Base-by-base conservation (phyloP, 2,329 filamentous ascomycete species). In the Helotiales sp. region DNA sequence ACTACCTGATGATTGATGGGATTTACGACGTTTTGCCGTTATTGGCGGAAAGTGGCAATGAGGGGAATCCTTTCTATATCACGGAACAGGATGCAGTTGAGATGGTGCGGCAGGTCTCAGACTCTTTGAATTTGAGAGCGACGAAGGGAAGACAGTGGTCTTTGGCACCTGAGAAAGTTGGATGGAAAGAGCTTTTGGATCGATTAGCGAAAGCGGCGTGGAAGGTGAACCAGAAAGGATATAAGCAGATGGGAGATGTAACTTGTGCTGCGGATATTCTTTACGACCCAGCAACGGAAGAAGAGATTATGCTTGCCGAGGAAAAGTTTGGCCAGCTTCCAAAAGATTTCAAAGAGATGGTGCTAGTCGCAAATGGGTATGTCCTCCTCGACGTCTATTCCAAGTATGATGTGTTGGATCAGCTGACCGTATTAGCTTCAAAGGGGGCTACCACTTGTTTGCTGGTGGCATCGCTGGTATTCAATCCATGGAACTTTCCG, bases 11-110 rank as follows among this genome's bases (percentile, higher is more conserved):
- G 17, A 9, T 63, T 38, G 59, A 59, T 17, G 59, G 56, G 19
- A 59, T 63, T 36, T 62, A 54, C 49, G 54, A 62, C 38, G 59
- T 62, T 34, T 47, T 63, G 44, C 59, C 59, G 7, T 27, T 63
- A 8, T 31, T 63, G 30, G 54, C 57, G 3, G 22, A 55, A 24
- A 29, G 48, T 12, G 59, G 56, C 3, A 61, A 59, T 19, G 48
- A 61, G 25, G 33, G 52, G 9, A 63, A 60, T 33, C 56, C 53
- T 2, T 60, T 53, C 46, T 62, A 34, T 31, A 55, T 63, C 13
- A 17, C 38, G 10, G 22, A 62, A 19, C 17, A 53, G 15, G 54
- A 57, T 55, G 59, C 56, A 17, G 33, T 57, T 8, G 38, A 12
- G 9, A 15, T 63, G 17, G 59, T 60, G 4, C 22, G 22, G 17